Evolutionary conservation across 2,329 filamentous ascomycete genomes (phyloP).

Genomic region (Hymenoscyphus scutula): DNA sequence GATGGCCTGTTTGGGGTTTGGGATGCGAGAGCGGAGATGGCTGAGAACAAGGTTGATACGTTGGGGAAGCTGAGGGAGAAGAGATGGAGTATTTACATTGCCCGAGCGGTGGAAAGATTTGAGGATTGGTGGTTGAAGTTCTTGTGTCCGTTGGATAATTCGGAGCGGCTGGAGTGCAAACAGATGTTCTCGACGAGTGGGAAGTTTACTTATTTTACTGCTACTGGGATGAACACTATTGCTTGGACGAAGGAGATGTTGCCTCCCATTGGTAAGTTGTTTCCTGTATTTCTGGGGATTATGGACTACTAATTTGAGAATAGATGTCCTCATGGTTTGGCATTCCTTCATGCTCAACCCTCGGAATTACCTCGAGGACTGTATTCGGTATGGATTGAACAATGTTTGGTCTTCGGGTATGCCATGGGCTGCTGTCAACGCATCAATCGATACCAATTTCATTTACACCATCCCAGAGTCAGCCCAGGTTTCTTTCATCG

Average conservation of each 20-base stretch:
- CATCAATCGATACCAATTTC: slow-evolving; percentile 58
- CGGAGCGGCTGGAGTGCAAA: slow-evolving; percentile 28
- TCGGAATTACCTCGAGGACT: slow-evolving; percentile 70
- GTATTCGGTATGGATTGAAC: slow-evolving; percentile 54
- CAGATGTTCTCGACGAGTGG: slow-evolving; percentile 24
- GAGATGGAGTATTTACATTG: slow-evolving; percentile 69
- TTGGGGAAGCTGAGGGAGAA: slow-evolving; percentile 64
- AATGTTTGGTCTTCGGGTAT: slow-evolving; percentile 61
- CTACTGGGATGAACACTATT: slow-evolving; percentile 16
- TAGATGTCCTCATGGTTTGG: slow-evolving; percentile 76
- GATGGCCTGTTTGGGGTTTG: slow-evolving; percentile 66
- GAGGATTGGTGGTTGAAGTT: slow-evolving; percentile 58
- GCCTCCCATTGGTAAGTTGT: slow-evolving; percentile 60
- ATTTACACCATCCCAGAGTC: slow-evolving; percentile 49
- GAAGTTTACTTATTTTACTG: slow-evolving; percentile 21
- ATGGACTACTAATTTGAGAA: slow-evolving; percentile 15
- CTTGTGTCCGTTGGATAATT: slow-evolving; percentile 25
- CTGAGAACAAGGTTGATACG: slow-evolving; percentile 40
- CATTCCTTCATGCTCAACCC: slow-evolving; percentile 79
- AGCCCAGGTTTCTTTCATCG: slow-evolving; percentile 48
- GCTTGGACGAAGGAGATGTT: slow-evolving; percentile 45
- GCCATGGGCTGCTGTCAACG: slow-evolving; percentile 61
- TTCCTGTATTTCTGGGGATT: background rate
- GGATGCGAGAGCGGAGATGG: slow-evolving; percentile 41
- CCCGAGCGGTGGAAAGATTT: slow-evolving; percentile 67